Conservation (phyloP, 257 asterid genomes). For the Penstemon eatonii region DNA sequence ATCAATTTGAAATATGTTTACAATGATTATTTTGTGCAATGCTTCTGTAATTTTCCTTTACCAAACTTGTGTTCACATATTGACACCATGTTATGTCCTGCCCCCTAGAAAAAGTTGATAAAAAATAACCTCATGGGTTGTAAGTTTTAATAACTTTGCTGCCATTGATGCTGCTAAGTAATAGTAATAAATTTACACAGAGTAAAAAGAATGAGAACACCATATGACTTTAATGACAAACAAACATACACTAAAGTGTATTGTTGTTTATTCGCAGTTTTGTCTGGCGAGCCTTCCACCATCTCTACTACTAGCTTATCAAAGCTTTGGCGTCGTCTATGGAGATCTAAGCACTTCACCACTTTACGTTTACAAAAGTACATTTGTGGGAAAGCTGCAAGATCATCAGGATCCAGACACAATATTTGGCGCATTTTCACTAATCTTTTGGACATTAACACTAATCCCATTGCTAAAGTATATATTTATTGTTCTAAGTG, state of each 20-base stretch:
- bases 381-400: constrained; percentile 90
- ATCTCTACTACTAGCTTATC: constrained; percentile 75
- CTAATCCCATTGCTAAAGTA: constrained; percentile 82
- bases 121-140: no score
- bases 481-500: constrained; percentile 83
- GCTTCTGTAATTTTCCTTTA: no score
- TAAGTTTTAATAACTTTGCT: no score
- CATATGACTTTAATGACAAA: background rate
- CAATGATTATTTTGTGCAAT: no score
- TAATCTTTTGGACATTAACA: constrained; percentile 91
- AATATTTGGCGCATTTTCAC: constrained; percentile 79
- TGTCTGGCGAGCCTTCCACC: constrained; percentile 47
- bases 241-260: constrained; percentile 19
- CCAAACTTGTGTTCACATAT: background rate
- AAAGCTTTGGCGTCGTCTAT: constrained; percentile 93
- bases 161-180: background rate
- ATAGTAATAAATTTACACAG: background rate
- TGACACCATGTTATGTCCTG: background rate
- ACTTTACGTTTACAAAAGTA: constrained; percentile 88
- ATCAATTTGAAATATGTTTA: no score
- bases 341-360: constrained; percentile 99
- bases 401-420: constrained; percentile 87
- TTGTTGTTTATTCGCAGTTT: constrained; percentile 54
- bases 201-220: background rate
- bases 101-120: background rate